Base-by-base conservation (phyloP, 352 stramenopile species). In the Phytophthora tentaculata region DNA sequence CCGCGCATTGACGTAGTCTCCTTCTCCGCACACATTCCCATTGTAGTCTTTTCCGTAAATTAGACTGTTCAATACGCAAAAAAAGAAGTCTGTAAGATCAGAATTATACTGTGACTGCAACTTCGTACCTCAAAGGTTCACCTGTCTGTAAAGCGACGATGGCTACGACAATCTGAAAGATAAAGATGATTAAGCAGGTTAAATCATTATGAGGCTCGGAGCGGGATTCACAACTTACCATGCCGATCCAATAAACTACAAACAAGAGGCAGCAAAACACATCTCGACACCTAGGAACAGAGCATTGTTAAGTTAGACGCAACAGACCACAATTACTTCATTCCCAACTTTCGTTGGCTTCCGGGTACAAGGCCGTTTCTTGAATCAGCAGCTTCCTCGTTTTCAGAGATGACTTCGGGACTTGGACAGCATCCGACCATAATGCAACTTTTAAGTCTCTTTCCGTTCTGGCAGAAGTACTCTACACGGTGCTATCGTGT, bases 21-120 rank as follows among this genome's bases (percentile, higher is more conserved):
- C 86, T 17, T 80, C 74, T 9, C 90, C 90, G 37, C 90, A 97
- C n/a, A 92, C 62, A 48, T 81, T 87, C 45, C 89, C 88, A 32
- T 89, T 92, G 58, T 91, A 92, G 69, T 97, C 90, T 53, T 79
- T 85, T 7, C 81, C 90, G 61, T 93, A 97, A 20, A 96, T 70
- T 13, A 97, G 68, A 35, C 83, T 90, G 47, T 44, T 43, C 5
- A 32, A 32, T 5, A 19, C 24, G 14, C 55, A 52, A 13, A 50
- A 51, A 19, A n/a, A 41, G 13, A 43, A 43, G 10, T n/a, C n/a
- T 23, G 16, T 57, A 24, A 72, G 56, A 43, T n/a, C n/a, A n/a
- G n/a, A n/a, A n/a, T n/a, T n/a, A n/a, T n/a, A n/a, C n/a, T n/a
- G n/a, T 43, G 19, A 16, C 26, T 58, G n/a, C n/a, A 22, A 39